These are phyloP conservation scores for Aspergillus saccharolyticus DNA, from an alignment of 495 filamentous ascomycete genomes.

Conservation along the genomic window DNA sequence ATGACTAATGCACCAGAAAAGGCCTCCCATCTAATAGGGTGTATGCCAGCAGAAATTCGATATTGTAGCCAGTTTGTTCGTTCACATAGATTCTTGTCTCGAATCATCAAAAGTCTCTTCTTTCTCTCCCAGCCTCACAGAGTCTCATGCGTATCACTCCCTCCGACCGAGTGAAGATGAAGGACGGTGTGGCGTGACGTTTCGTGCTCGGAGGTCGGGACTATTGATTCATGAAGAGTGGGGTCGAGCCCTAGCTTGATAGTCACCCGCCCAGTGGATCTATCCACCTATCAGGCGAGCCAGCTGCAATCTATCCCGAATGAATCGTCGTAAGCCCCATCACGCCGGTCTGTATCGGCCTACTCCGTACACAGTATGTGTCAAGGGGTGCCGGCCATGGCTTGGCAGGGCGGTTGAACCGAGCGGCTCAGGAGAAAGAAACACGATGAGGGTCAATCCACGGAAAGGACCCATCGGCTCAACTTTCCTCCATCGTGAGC, in stretches of 20 bases:
- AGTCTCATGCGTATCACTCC: not conserved
- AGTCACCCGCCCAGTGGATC: constrained; percentile 1
- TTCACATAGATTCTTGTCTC: too few relatives aligned
- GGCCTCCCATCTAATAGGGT: not conserved
- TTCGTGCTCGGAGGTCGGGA: not conserved
- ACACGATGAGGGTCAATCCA: not conserved
- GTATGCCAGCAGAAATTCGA: not conserved
- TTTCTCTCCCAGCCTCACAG: not conserved
- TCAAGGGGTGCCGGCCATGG: not conserved
- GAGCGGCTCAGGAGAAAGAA: too few relatives aligned
- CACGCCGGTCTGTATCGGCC: not conserved
- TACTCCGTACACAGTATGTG: too few relatives aligned
- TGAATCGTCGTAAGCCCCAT: constrained; percentile 6
- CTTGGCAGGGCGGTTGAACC: not conserved
- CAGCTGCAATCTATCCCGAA: not conserved
- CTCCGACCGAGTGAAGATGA: not conserved
- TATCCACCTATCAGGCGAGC: not conserved
- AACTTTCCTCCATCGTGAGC: not conserved
- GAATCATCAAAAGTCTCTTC: not conserved
- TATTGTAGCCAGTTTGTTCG: not conserved
- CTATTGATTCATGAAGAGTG: not conserved
- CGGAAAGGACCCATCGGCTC: not conserved
- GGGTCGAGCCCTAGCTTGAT: not conserved
- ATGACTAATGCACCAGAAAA: not conserved
- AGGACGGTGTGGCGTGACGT: not conserved